Evolutionary conservation across 2,329 filamentous ascomycete genomes (phyloP), one percentile per base, ranked within the genome.

Genomic region (Cladosporium sp.): DNA sequence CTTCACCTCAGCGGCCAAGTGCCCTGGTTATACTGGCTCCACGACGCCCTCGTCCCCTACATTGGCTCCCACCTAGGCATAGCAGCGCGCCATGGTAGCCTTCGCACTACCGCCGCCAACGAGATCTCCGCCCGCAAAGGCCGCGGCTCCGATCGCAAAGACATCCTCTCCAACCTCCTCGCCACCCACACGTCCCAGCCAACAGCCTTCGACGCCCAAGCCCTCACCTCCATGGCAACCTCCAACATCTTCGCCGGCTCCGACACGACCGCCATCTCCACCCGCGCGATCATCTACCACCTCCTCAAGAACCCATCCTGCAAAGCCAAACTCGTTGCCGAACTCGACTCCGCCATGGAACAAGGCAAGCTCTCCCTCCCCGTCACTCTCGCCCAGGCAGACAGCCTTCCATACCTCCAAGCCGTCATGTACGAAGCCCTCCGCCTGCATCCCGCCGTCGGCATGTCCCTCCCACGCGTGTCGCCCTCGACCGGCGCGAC

Each of bases 151-250:
- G 73, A 76, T 61, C 73, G 73, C 53, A 70, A 74, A 59, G 84
- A 85, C 67, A 86, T 86, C 83, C 76, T 86, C 12, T 80, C 79
- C 1, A 80, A 80, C 2, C 84, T 85, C 66, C 74, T 84, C 12
- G 71, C 75, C 3, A 78, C 82, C 67, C 78, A 77, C 69, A 68
- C 82, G 0, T 66, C 72, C 66, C 67, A 77, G 72, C 29, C 75
- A 18, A 69, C 80, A 66, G 72, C 77, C 16, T 77, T 81, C 64
- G 74, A 77, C 60, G 77, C 67, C 70, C 80, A 72, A 74, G 77
- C 71, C 66, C 80, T 82, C 66, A 74, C 74, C 2, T 67, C 78
- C 18, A 65, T 80, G 57, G 77, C 80, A 66, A 80, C 76, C 2
- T 74, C 55, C 21, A 62, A 66, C n/a, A 62, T 82, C 64, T 69